These are phyloP conservation scores for Capsicum rhomboideum DNA, from an alignment of 257 asterid genomes.

Conservation along the genomic window DNA sequence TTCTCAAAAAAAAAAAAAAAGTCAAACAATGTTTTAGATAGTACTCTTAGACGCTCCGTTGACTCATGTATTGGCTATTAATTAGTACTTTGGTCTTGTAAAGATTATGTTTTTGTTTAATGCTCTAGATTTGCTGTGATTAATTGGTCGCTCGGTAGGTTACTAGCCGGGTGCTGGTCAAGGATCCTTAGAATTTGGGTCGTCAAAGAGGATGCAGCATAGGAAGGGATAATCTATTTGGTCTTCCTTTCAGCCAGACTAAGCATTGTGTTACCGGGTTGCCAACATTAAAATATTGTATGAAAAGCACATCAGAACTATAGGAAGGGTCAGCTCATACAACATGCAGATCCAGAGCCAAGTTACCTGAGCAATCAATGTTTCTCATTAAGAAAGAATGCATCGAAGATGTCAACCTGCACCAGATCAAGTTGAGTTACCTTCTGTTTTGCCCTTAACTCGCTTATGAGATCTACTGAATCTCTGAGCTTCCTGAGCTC, in stretches of 20 bases:
- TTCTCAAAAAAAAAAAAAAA: too few relatives aligned
- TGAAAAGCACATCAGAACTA: neutral
- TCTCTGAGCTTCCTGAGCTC: conserved; percentile 75
- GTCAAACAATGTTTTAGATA: too few relatives aligned
- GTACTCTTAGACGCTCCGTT: too few relatives aligned
- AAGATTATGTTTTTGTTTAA: neutral
- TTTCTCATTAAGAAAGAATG: neutral
- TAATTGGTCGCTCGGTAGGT: neutral
- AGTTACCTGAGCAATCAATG: neutral
- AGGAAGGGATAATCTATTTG: neutral
- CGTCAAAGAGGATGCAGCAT: neutral
- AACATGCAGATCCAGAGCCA: neutral
- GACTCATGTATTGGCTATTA: too few relatives aligned
- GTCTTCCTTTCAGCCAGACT: neutral
- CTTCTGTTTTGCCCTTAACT: conserved; percentile 66
- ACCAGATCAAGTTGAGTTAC: conserved; percentile 17
- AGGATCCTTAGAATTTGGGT: neutral
- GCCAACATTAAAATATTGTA: neutral
- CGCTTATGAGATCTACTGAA: conserved; percentile 43
- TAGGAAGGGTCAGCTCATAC: neutral
- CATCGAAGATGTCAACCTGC: neutral
- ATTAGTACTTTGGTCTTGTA: neutral
- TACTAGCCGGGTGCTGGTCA: neutral
- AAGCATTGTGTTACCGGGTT: neutral
- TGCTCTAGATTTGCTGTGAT: neutral